These are phyloP conservation scores for Calocybe cyanea DNA, from an alignment of 768 basidiomycete genomes.

Conservation along the genomic window DNA sequence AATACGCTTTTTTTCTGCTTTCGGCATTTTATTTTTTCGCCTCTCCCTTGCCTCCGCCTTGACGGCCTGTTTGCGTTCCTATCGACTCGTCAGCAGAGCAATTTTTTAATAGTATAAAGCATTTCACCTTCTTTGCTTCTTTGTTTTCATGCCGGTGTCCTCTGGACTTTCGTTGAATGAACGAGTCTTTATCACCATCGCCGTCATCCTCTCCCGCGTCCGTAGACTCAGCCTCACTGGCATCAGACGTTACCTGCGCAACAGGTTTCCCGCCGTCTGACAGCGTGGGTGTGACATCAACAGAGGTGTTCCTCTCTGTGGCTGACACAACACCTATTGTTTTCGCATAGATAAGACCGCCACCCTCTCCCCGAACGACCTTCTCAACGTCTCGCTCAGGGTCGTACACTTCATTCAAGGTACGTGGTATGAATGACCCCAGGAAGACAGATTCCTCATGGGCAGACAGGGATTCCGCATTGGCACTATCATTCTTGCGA, in stretches of 20 bases:
- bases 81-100: constrained; percentile 11
- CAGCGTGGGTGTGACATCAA: constrained; percentile 4
- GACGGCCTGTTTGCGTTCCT: constrained; percentile 90
- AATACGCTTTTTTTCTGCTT: constrained; percentile 87
- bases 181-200: constrained; percentile 34
- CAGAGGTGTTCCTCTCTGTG: neutral
- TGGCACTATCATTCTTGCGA: neutral
- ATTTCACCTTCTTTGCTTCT: constrained; percentile 79
- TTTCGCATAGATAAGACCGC: constrained; percentile 80
- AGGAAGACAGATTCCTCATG: constrained; percentile 91
- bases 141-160: constrained; percentile 94
- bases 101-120: constrained; percentile 7
- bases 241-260: constrained; percentile 6
- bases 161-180: constrained; percentile 57
- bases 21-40: constrained; percentile 91
- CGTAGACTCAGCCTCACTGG: constrained; percentile 20
- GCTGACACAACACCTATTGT: constrained; percentile 72
- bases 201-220: constrained; percentile 19
- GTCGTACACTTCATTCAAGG: constrained; percentile 89
- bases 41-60: constrained; percentile 87
- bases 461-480: constrained; percentile 23
- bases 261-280: constrained; percentile 4
- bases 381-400: constrained; percentile 89
- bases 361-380: constrained; percentile 65
- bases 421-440: constrained; percentile 88